Evolutionary conservation across 2,329 filamentous ascomycete species (phyloP), one percentile per base, ranked within the genome.

Genomic region (Xylariaceae sp.): DNA sequence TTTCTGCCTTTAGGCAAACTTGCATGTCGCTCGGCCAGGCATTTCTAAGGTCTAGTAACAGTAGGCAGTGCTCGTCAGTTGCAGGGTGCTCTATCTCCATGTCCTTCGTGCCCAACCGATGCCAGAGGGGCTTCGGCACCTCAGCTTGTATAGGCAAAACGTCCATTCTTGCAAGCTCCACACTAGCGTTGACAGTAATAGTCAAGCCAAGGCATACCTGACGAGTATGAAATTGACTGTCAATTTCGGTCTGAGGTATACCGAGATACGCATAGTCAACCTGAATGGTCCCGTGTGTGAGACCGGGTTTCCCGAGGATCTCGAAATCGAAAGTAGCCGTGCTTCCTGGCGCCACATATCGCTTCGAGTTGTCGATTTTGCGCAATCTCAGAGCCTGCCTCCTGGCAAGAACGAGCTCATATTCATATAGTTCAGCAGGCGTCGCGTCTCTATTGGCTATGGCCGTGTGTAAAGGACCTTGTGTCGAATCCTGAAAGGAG

Each of bases 201-300:
- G 89, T 90, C 54, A 98, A 77, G 14, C 91, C 89, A 23, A 96
- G 79, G 18, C 88, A 87, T 16, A 96, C 81, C 69, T 95, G 90
- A 40, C 93, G 84, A 0, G 93, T 96, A 68, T 92, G 91, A 68
- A 96, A 96, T 32, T 85, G 81, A 37, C 89, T 86, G 20, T 82
- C 80, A 1, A 93, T 76, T 54, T 92, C 85, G 12, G 84, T 81
- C n/a, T 80, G 80, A 4, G 86, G 79, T 29, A 86, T 81, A 1
- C 90, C 90, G n/a, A 96, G 79, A 69, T 89, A 82, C 2, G 90
- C 90, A 70, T 96, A 97, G 73, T 96, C 90, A 56, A 96, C 86
- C 65, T 96, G 89, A 16, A 96, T 86, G 2, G 85, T 82, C 0
- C 89, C 92, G 59, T 85, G 86, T 7, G 90, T 93, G 40, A 97